Base-by-base conservation (phyloP, 2,329 filamentous ascomycete genomes). In the Neospermospora avenae region DNA sequence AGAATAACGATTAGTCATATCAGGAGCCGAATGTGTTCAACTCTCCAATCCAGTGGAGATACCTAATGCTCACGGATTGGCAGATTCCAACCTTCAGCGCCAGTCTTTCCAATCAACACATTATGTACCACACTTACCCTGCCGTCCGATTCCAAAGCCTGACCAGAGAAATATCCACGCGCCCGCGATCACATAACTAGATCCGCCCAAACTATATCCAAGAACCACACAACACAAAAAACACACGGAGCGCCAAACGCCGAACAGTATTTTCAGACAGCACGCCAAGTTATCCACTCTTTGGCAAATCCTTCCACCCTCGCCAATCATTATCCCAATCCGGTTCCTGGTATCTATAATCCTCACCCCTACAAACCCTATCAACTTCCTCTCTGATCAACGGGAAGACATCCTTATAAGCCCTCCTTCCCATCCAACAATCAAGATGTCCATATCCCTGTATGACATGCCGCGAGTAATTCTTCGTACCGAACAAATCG, bases 401-500 rank as follows among this genome's bases (percentile, higher is more conserved):
- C 0, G 83, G 83, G 67, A 80, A 86, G 28, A 87, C 81, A 67
- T 86, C 84, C 69, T 76, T 79, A 76, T 80, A 84, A 3, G 82
- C 81, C 58, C 81, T 78, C 45, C 80, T 76, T 3, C 84, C 83
- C 81, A 86, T 86, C 81, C 82, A 86, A 67, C 80, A 81, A 74
- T 86, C 84, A 41, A 86, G 71, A 69, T 86, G 83, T 2, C 83
- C 83, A 68, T 86, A 86, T 14, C 81, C 81, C 1, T 79, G 78
- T 4, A 86, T 76, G 3, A 85, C 80, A 34, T 76, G 71, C 11
- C 84, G 74, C 37, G 76, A 74, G 70, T 85, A 86, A 66, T 78
- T 72, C 7, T 71, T 70, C 1, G 68, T 73, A 0, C 81, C 80
- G 68, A 85, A 85, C 1, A 72, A 72, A 59, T 82, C 77, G 49